These are phyloP conservation scores for Ormosia emarginata DNA, from an alignment of 306 rosid species.

Conservation along the genomic window DNA sequence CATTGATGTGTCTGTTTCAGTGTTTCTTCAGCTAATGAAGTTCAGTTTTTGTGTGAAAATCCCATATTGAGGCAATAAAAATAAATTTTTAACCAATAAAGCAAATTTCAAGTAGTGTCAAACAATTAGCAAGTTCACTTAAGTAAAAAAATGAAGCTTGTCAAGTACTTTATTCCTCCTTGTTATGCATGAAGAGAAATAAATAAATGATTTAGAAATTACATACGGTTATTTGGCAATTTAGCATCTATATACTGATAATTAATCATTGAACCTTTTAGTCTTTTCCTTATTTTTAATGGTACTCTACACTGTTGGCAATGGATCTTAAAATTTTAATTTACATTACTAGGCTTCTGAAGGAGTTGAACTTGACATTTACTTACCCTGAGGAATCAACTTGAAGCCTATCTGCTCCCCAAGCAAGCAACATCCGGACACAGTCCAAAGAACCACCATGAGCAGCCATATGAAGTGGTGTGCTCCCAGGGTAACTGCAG, in stretches of 20 bases:
- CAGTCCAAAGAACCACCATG: conserved; percentile 81
- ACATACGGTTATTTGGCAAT: neutral
- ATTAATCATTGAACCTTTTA: neutral
- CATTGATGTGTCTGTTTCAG: neutral
- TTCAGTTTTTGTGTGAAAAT: neutral
- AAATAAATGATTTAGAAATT: neutral
- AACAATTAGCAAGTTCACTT: neutral
- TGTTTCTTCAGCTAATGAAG: neutral
- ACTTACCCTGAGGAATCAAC: conserved; percentile 75
- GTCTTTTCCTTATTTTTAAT: neutral
- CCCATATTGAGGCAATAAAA: neutral
- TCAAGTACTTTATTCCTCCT: neutral
- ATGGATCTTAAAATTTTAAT: neutral
- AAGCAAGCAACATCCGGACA: conserved; percentile 74
- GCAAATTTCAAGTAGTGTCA: neutral
- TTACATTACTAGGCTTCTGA: neutral
- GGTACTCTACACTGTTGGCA: neutral
- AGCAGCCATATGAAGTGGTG: conserved; percentile 91
- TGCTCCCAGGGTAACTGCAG: conserved; percentile 76
- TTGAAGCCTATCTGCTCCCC: conserved; percentile 93
- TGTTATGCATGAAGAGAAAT: neutral
- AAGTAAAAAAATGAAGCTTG: neutral
- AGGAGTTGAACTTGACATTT: neutral
- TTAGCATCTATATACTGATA: neutral
- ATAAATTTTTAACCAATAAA: neutral